Evolutionary conservation across 1,284 basidiomycete species (phyloP), one percentile per base, ranked within the genome.

Genomic region (Ceratobasidium sp.): DNA sequence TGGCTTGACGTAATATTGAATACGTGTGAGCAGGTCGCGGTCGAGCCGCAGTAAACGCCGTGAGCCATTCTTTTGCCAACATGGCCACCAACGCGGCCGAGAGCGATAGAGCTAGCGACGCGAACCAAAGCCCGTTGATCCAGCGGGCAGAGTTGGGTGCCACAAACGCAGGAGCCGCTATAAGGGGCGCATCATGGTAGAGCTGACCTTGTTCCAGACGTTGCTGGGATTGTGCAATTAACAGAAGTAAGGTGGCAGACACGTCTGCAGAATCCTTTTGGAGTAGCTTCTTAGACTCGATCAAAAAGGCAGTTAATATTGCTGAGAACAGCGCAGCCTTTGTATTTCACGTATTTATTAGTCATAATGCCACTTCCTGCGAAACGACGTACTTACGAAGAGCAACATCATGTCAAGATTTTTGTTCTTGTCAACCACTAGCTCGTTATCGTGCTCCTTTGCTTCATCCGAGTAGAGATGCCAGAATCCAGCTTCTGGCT

Each of bases 31-130:
- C 65, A 3, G 65, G 50, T 7, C 65, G 65, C 22, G 48, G 50
- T 2, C 48, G 65, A 53, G 65, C 33, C 9, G 65, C 24, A 44
- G 65, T 67, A 29, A 53, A 75, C 2, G 33, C 63, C 3, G 22
- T 59, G 4, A 75, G 62, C 73, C 73, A 75, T 50, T 75, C 62
- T 27, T 75, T 75, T 48, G 64, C 73, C 8, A 75, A 36, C 50
- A 75, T 57, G 9, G 57, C 51, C n/a, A 75, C 36, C 19, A 75
- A 24, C 3, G 73, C 62, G 11, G 64, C 31, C n/a, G 36, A n/a
- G 9, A 75, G 33, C 2, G 63, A 66, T 2, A 75, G 44, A 15
- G 24, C 11, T 1, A 75, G 64, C 6, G 73, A 4, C 9, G 64
- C 44, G 24, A 66, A 75, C 73, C 73, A 75, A 1, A 75, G 64